Percentiles rank a stretch among this genome's conserved stretches.
phyloP scores from a whole-genome alignment of 1,284 basidiomycete species.

The Ganoderma meredithae region DNA sequence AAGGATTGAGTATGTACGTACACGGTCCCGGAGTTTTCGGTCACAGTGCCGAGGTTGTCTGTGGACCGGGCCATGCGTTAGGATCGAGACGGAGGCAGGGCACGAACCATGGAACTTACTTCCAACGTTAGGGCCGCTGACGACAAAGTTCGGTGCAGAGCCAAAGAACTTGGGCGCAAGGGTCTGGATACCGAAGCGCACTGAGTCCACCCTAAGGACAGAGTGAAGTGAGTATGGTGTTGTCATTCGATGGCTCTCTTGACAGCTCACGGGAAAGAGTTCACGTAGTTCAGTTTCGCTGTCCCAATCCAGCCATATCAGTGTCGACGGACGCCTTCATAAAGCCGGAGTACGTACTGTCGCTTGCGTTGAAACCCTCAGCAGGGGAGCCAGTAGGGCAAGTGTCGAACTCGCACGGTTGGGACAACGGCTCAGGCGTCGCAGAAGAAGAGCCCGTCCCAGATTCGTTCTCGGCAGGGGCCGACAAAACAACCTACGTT shows the following conservation, averaged over 20 bases:
- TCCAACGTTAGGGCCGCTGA: conserved; percentile 60
- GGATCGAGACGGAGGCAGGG: neutral
- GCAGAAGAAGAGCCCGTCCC: conserved; percentile 49
- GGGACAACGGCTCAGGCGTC: conserved; percentile 35
- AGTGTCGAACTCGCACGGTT: conserved; percentile 51
- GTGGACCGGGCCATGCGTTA: neutral
- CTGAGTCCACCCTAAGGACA: conserved; percentile 48
- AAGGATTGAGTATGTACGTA: conserved; percentile 37
- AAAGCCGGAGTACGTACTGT: conserved; percentile 44
- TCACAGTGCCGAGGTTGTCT: conserved; percentile 51
- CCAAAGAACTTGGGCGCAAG: conserved; percentile 53
- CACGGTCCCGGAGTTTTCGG: conserved; percentile 56
- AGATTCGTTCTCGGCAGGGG: conserved; percentile 50
- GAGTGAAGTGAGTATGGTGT: neutral
- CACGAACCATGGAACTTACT: conserved; percentile 41
- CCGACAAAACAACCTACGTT: conserved; percentile 48
- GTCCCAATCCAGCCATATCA: too few relatives aligned
- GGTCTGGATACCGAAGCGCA: conserved; percentile 53
- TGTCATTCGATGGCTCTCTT: neutral
- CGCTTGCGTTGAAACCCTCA: conserved; percentile 50
- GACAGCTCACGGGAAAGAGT: conserved; percentile 39
- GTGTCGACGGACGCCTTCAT: neutral
- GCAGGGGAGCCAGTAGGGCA: conserved; percentile 53
- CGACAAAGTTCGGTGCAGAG: conserved; percentile 54
- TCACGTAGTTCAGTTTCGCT: conserved; percentile 48